Evolutionary conservation across 129 eudicot genomes (phyloP), one percentile per base, ranked within the genome.

Genomic region (Artemisia annua): DNA sequence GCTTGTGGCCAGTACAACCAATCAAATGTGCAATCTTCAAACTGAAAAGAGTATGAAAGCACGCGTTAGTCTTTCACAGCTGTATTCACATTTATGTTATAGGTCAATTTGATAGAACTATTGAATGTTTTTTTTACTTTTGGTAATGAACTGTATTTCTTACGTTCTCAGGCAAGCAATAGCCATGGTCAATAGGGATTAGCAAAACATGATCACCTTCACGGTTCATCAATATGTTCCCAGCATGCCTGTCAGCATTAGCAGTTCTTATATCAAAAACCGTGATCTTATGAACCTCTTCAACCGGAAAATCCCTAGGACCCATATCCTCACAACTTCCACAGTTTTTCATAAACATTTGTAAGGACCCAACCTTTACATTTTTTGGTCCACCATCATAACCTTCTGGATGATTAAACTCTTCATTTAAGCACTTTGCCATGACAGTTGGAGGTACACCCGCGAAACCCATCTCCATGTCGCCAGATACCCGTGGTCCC

Each of bases 321-420:
- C 93, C 93, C 85, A 87, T 84, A 56, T 87, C 93, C 79, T 87
- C 93, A 15, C 93, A 87, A 69, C 87, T 84, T 77, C 93, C 93
- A 50, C 50, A 63, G 64, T 84, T 87, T 46, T 80, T 85, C 87
- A 84, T 77, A 69, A 87, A 87, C 89, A 84, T 82, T 39, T 87
- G 87, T 48, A 87, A 59, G 1, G 93, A 87, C 15, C 93, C 93
- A 15, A 84, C 59, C 80, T 87, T 87, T 3, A 80, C 51, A 16
- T 82, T 81, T 39, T 78, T 32, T 2, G 22, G 56, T n/a, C 83
- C 66, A 56, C 81, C 78, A 9, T 81, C 83, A 73, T 75, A 81
- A 30, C 87, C 85, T 3, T 80, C 52, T 0, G 87, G 87, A 73
- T 87, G 88, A 68, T 87, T 82, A 62, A 85, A 84, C 46, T 79